Base-by-base conservation (phyloP, 2,329 filamentous ascomycete species). In the Phaeosphaeriaceae sp. region DNA sequence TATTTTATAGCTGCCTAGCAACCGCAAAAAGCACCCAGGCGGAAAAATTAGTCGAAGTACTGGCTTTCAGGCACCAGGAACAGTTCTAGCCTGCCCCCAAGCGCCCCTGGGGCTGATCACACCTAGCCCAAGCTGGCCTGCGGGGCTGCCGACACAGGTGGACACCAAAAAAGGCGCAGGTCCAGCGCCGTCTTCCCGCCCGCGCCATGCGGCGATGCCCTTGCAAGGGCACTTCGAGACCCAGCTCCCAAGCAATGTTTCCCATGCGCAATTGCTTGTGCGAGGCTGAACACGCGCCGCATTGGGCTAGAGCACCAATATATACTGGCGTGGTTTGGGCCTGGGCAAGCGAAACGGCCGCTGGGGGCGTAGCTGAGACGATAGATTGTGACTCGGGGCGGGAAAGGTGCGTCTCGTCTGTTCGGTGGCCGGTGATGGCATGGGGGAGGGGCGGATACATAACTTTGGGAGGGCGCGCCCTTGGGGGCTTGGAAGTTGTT, bases 341-440 rank as follows among this genome's bases (percentile, higher is more conserved):
- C 24, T 56, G 36, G 48, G 51, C 25, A 48, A 36, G 46, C 54
- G 49, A 57, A 57, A 57, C 54, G 50, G 40, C 44, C 27, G 40
- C 40, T 50, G 51, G 20, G 54, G 22, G 50, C 45, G 51, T 48
- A 54, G 56, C 56, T 58, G 56, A 54, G 51, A 58, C 56, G 27
- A 22, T 17, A 53, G 41, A 45, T 52, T 54, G 48, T 33, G 44
- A 46, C 48, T 48, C n/a, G 41, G 20, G 56, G 27, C 21, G 25
- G 6, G 51, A 40, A 47, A 21, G 31, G 31, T 36, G 31, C 31
- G 31, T 36, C 31, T 11, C 25, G 25, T 27, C n/a, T 6, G 5
- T 31, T 31, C 31, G 31, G 47, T 22, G 15, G 53, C 22, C 25
- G 36, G 20, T 21, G n/a, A 47, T 44, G 15, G 45, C 47, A 42